Conservation (phyloP, 768 basidiomycete genomes). For the Porpolomopsis calyptriformis region DNA sequence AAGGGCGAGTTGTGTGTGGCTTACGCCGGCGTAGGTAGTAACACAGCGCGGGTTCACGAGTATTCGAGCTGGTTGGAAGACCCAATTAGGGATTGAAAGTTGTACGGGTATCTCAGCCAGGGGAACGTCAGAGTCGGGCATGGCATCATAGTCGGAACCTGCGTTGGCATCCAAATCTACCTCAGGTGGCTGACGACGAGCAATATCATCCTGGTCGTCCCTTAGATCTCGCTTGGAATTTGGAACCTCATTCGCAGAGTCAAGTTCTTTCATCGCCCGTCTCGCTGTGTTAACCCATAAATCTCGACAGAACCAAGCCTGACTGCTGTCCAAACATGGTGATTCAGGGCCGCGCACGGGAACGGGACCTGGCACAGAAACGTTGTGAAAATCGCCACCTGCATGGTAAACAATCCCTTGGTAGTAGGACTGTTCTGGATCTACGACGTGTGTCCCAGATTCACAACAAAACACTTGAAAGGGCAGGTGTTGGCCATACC, state of each 20-base stretch:
- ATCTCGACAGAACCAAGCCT: slow-evolving; percentile 98
- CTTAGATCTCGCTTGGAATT: slow-evolving; percentile 20
- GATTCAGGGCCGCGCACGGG: slow-evolving; percentile 63
- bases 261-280: slow-evolving; percentile 57
- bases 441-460: slow-evolving; percentile 93
- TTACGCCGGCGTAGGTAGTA: slow-evolving; percentile 96
- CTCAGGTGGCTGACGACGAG: slow-evolving; percentile 15
- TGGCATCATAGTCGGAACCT: slow-evolving; percentile 83
- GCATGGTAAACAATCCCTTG: slow-evolving; percentile 78
- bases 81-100: slow-evolving; percentile 74
- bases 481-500: slow-evolving; percentile 86
- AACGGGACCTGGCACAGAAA: slow-evolving; percentile 48
- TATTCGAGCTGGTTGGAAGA: slow-evolving; percentile 82
- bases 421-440: slow-evolving; percentile 94
- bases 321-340: slow-evolving; percentile 87
- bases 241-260: slow-evolving; percentile 25
- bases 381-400: slow-evolving; percentile 72
- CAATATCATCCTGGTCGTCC: slow-evolving; percentile 10
- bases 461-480: slow-evolving; percentile 99
- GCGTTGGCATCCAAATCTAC: slow-evolving; percentile 69
- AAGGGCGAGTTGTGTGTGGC: slow-evolving; percentile 88
- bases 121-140: slow-evolving; percentile 46
- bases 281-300: slow-evolving; percentile 86
- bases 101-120: slow-evolving; percentile 26
- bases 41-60: slow-evolving; percentile 94